These are phyloP conservation scores for Ophiostoma populinum DNA, from an alignment of 2,329 filamentous ascomycete genomes.

Conservation along the genomic window DNA sequence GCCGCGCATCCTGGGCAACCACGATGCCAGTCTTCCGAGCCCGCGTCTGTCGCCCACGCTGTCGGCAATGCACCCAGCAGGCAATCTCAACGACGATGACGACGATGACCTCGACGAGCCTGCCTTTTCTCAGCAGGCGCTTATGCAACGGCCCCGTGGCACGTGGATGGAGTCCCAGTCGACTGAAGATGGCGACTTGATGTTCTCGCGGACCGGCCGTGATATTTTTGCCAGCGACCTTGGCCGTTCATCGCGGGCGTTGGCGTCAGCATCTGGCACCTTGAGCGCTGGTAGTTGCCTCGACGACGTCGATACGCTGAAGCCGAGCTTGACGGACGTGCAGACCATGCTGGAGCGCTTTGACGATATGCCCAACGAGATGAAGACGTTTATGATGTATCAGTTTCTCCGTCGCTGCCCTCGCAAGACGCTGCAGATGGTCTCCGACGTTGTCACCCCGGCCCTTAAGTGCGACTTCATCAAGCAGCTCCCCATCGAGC, in stretches of 20 bases:
- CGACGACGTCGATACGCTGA: not conserved
- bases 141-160: conserved; percentile 17
- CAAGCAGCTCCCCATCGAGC: conserved; percentile 63
- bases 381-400: conserved; percentile 95
- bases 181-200: conserved; percentile 16
- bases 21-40: conserved; percentile 86
- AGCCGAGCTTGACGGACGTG: conserved; percentile 43
- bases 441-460: conserved; percentile 83
- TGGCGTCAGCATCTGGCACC: too few species aligned
- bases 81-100: conserved; percentile 24
- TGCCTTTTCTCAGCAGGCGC: conserved; percentile 17
- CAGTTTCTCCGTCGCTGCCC: conserved; percentile 80
- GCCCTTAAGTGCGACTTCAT: conserved; percentile 91
- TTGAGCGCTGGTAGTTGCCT: too few species aligned
- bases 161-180: conserved; percentile 25
- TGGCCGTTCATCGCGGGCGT: too few species aligned
- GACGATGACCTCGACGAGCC: conserved; percentile 25
- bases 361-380: conserved; percentile 73
- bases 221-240: too few species aligned
- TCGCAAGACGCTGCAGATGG: conserved; percentile 72
- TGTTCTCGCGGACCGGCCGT: not conserved
- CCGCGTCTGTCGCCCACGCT: conserved; percentile 86
- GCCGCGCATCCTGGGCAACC: conserved; percentile 45
- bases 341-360: conserved; percentile 76
- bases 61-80: conserved; percentile 43